These are phyloP conservation scores for Komagataella pseudopastoris DNA, from an alignment of 805 yeast species.

Conservation along the genomic window DNA sequence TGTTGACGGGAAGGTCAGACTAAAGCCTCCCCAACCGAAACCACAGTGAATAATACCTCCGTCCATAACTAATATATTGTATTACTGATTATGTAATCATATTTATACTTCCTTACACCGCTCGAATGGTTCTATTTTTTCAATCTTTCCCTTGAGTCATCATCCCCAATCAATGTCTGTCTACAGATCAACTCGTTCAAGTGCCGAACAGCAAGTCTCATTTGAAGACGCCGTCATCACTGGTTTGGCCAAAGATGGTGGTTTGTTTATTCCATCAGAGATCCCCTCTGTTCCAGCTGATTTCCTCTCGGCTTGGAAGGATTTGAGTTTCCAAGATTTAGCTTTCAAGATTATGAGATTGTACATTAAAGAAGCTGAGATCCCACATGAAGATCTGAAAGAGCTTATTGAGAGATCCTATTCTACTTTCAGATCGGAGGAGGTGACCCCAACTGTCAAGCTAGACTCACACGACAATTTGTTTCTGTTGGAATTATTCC, in stretches of 20 bases:
- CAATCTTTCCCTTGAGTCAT: background rate
- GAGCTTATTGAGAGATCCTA: conserved; percentile 58
- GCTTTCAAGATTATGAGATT: conserved; percentile 79
- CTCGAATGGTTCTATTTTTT: background rate
- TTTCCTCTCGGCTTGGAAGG: conserved; percentile 54
- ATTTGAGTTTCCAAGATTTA: conserved; percentile 67
- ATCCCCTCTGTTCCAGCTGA: conserved; percentile 54
- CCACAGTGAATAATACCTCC: background rate
- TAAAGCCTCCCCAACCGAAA: conserved; percentile 11
- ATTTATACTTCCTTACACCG: background rate
- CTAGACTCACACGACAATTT: conserved; percentile 47
- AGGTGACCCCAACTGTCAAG: conserved; percentile 73
- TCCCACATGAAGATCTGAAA: conserved; percentile 55
- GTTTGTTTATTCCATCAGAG: conserved; percentile 76
- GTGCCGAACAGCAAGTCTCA: conserved; percentile 34
- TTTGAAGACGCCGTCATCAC: conserved; percentile 77
- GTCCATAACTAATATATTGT: no score
- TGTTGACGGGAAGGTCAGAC: conserved; percentile 51
- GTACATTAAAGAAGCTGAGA: conserved; percentile 62
- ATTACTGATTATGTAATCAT: background rate
- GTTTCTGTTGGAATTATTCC: conserved; percentile 84
- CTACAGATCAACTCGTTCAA: conserved; percentile 73
- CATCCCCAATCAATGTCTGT: conserved; percentile 26
- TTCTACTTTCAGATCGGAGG: conserved; percentile 76
- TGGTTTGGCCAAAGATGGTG: conserved; percentile 96